These are phyloP conservation scores for Trametes gibbosa DNA, from an alignment of 768 basidiomycete genomes.

Conservation along the genomic window DNA sequence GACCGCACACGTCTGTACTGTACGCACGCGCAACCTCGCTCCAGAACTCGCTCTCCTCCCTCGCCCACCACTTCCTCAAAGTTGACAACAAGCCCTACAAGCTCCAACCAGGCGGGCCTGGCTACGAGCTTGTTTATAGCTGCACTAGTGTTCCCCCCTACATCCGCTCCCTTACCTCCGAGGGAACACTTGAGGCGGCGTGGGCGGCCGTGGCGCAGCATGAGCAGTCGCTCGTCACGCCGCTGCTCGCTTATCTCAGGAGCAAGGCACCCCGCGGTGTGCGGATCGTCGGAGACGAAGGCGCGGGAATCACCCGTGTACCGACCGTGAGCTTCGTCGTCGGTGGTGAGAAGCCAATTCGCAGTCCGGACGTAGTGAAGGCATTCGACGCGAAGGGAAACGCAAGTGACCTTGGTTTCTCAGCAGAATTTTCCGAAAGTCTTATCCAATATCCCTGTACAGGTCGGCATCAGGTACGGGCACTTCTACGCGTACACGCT, in stretches of 20 bases:
- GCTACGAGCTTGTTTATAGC: conserved; percentile 68
- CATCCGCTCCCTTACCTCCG: conserved; percentile 55
- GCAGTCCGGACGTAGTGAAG: conserved; percentile 61
- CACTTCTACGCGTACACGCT: conserved; percentile 77
- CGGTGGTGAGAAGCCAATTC: conserved; percentile 50
- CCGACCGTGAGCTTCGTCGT: conserved; percentile 77
- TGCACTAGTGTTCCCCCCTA: conserved; percentile 61
- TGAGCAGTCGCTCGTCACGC: conserved; percentile 56
- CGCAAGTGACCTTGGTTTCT: conserved; percentile 39
- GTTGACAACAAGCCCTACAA: conserved; percentile 50
- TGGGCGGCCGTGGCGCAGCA: conserved; percentile 59
- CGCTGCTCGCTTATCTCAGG: conserved; percentile 53
- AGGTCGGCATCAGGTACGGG: conserved; percentile 79
- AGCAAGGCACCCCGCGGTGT: conserved; percentile 57
- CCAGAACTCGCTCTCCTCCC: conserved; percentile 48
- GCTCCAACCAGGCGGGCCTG: conserved; percentile 70
- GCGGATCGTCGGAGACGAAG: conserved; percentile 62
- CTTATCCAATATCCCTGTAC: too few relatives aligned
- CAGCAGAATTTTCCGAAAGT: too few relatives aligned
- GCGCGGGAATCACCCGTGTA: conserved; percentile 41
- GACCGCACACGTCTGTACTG: conserved; percentile 65
- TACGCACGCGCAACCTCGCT: conserved; percentile 55
- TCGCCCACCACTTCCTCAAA: conserved; percentile 70
- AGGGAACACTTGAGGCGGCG: conserved; percentile 40
- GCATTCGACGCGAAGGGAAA: conserved; percentile 61